Base-by-base conservation (phyloP, 208 protist genomes). In the Angomonas ambiguus region DNA sequence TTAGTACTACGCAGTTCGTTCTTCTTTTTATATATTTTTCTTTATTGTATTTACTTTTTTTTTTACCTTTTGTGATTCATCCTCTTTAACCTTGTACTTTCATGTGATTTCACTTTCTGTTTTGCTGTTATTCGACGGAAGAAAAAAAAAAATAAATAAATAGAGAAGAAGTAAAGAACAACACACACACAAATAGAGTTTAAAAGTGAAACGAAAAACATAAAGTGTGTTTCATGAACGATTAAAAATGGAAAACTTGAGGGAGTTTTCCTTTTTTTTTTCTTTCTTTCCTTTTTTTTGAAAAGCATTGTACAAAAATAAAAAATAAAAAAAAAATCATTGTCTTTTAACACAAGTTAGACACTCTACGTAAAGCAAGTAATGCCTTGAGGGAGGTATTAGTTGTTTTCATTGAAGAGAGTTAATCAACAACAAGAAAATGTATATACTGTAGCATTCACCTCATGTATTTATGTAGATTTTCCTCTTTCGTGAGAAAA, bases 51-150 rank as follows among this genome's bases (percentile, higher is more conserved):
- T 41, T 64, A 41, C 16, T 11, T 51, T 64, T 24, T 68, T 55
- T 60, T 25, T 38, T 67, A 62, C 22, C 41, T 48, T 49, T 53
- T 64, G 1, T 6, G 10, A 27, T 67, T 2, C 61, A 13, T 71
- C 48, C 42, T 60, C 66, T 63, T 20, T 6, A 35, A 20, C 22
- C 24, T 16, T 55, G 45, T 65, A 56, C 61, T 66, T 65, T 51
- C 64, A 68, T 27, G 41, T 55, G 18, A 16, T 65, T 22, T 38
- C 55, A 13, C 6, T 28, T 6, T 22, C 49, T n/a, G 8, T 20
- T 25, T 5, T 8, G 28, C 6, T 20, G 28, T 22, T 16, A 16
- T 8, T 55, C 22, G 28, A 4, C 11, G 28, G 8, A 55, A 55
- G 11, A 55, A 55, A 55, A 55, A 55, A 27, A 56, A 38, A 5